Evolutionary conservation across 1,139 yeast species (phyloP).

Genomic region (Hemisphaericaspora lyxosophila): DNA sequence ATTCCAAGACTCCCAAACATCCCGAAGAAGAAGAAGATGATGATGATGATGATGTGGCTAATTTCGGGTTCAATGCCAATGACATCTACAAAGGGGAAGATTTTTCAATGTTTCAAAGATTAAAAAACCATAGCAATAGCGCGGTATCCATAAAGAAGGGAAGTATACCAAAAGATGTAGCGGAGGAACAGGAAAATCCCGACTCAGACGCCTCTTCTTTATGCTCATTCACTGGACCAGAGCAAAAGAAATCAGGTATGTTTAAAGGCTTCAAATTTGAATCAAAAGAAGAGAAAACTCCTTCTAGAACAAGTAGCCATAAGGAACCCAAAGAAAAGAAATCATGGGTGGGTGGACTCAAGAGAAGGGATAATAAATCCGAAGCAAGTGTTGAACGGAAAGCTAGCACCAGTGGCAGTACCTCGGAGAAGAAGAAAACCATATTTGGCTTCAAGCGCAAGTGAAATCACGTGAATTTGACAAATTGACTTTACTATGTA

Average conservation of each 20-base stretch:
- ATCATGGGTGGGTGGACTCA: constrained; percentile 45
- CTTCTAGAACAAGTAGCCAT: constrained; percentile 12
- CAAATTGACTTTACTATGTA: background rate
- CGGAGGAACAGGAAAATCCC: constrained; percentile 9
- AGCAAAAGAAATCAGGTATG: constrained; percentile 11
- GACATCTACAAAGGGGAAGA: constrained; percentile 39
- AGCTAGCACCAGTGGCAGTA: constrained; percentile 6
- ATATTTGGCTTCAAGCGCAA: constrained; percentile 43
- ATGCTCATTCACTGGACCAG: constrained; percentile 12
- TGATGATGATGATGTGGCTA: constrained; percentile 24
- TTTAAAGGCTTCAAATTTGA: constrained; percentile 15
- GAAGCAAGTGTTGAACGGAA: constrained; percentile 15
- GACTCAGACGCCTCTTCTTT: constrained; percentile 17
- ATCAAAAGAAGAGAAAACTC: constrained; percentile 10
- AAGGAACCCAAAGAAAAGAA: constrained; percentile 33
- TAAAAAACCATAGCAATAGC: constrained; percentile 10
- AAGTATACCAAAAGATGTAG: constrained; percentile 6
- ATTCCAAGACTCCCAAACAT: constrained; percentile 35
- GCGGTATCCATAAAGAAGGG: constrained; percentile 15
- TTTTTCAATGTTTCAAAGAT: constrained; percentile 13
- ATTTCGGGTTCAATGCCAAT: constrained; percentile 37
- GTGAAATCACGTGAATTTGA: constrained; percentile 8
- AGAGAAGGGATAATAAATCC: constrained; percentile 33
- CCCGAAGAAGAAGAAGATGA: no score
- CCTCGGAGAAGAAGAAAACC: constrained; percentile 17